A percentile compares a stretch with the other conserved stretches of the same genome.
These are phyloP conservation scores for Centella asiatica DNA, from an alignment of 129 eudicot species.

Conservation along the genomic window DNA sequence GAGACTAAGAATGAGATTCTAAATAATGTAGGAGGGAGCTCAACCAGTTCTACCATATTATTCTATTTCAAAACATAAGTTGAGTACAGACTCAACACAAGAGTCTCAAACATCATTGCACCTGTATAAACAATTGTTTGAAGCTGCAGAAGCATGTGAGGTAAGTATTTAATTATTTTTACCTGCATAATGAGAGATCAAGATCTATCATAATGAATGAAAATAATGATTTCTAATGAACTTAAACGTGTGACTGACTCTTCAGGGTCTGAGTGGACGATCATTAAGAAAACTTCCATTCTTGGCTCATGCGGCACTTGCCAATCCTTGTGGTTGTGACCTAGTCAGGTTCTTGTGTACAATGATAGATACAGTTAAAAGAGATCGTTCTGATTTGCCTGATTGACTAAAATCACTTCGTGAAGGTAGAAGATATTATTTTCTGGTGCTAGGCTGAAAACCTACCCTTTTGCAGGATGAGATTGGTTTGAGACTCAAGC, in stretches of 20 bases:
- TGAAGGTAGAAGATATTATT: not conserved
- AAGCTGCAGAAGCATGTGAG: slow-evolving; percentile 93
- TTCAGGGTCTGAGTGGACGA: slow-evolving; percentile 96
- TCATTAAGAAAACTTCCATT: slow-evolving; percentile 92
- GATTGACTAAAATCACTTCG: slow-evolving; percentile 27
- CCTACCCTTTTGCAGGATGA: too few species aligned
- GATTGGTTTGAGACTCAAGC: not conserved
- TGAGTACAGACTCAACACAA: slow-evolving; percentile 30
- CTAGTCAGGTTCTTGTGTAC: slow-evolving; percentile 56
- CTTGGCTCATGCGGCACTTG: slow-evolving; percentile 78
- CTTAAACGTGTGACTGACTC: slow-evolving; percentile 9
- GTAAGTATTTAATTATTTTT: slow-evolving; percentile 27
- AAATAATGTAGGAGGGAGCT: slow-evolving; percentile 31
- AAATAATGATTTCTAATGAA: not conserved
- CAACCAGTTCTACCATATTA: slow-evolving; percentile 44
- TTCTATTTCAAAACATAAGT: slow-evolving; percentile 47
- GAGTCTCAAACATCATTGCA: slow-evolving; percentile 30
- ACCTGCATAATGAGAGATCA: not conserved
- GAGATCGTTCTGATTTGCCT: slow-evolving; percentile 79
- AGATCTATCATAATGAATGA: not conserved
- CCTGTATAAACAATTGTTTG: slow-evolving; percentile 47
- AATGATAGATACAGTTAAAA: slow-evolving; percentile 53
- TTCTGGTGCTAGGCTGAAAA: not conserved
- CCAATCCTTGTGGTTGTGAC: slow-evolving; percentile 48
- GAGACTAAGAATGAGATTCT: not conserved